Conservation (phyloP, 2,329 filamentous ascomycete species). For the Penicillium concentricum region DNA sequence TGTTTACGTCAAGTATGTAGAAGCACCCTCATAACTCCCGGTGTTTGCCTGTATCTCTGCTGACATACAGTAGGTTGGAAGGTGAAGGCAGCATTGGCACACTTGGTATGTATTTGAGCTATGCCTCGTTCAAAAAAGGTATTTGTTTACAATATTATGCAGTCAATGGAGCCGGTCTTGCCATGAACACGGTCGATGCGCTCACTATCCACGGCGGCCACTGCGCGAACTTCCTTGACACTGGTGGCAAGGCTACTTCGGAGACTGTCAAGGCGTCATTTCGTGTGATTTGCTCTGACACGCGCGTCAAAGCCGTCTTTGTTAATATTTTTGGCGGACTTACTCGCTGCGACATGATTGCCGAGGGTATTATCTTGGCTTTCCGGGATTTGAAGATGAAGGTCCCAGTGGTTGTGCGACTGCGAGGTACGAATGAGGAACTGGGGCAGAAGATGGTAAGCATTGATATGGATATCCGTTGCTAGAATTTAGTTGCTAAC, state of each 20-base stretch:
- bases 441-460: slow-evolving; percentile 64
- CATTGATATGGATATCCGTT: slow-evolving; percentile 3
- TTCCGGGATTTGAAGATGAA: slow-evolving; percentile 66
- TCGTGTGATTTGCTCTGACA: slow-evolving; percentile 68
- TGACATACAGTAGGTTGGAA: slow-evolving; percentile 39
- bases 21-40: no score
- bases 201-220: slow-evolving; percentile 65
- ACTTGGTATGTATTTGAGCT: slow-evolving; percentile 46
- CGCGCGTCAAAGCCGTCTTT: slow-evolving; percentile 69
- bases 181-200: slow-evolving; percentile 88
- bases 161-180: slow-evolving; percentile 85
- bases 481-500: slow-evolving; percentile 9
- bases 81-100: slow-evolving; percentile 69
- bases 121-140: background rate
- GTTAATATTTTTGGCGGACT: slow-evolving; percentile 71
- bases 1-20: slow-evolving; percentile 67
- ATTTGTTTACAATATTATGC: slow-evolving; percentile 3
- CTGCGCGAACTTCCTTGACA: slow-evolving; percentile 84
- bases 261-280: slow-evolving; percentile 78
- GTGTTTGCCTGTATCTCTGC: background rate
- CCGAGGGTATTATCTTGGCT: slow-evolving; percentile 69
- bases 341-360: slow-evolving; percentile 79
- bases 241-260: slow-evolving; percentile 81
- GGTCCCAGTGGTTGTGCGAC: slow-evolving; percentile 74
- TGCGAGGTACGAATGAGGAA: slow-evolving; percentile 72